Base-by-base conservation (phyloP, 2,329 filamentous ascomycete genomes). In the Arachnomyces sp. region DNA sequence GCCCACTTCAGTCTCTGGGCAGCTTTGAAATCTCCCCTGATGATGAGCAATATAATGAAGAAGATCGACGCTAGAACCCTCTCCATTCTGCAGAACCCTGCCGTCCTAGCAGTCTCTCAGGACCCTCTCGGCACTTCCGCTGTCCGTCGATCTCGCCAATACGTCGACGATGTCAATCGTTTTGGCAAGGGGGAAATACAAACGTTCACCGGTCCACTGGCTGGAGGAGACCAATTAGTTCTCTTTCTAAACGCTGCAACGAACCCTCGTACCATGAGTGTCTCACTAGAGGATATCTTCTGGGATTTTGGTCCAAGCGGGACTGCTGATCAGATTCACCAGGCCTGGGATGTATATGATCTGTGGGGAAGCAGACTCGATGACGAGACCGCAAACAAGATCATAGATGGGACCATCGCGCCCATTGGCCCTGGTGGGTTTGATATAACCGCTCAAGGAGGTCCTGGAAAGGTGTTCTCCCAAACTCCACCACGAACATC, bases 351-450 rank as follows among this genome's bases (percentile, higher is more conserved):
- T 44, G 57, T 77, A 4, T 69, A 68, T 35, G 73, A 77, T 50
- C 58, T 77, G 1, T 77, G 74, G 74, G 71, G 65, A 3, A 68
- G 70, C 44, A 60, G 74, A n/a, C 74, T 78, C 71, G 59, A 54
- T 14, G 58, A 67, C 34, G 60, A 55, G 2, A 64, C 66, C 30
- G 71, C 72, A 1, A 50, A 52, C 16, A 54, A 59, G 0, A 62
- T 76, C 20, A 59, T 76, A 9, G 59, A 65, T 37, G 65, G 65
- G 0, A 64, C 56, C 2, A 55, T 56, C 8, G 54, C 56, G 4
- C 46, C 52, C 14, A 55, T 25, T 25, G 20, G 20, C 9, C 20
- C 55, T 2, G 59, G 58, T 31, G 46, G 36, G 40, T 47, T 29
- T 53, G 65, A 45, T 72, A 72, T 51, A 75, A 76, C 56, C 64